Evolutionary conservation across 768 basidiomycete genomes (phyloP).

Genomic region (Russula brevipes): DNA sequence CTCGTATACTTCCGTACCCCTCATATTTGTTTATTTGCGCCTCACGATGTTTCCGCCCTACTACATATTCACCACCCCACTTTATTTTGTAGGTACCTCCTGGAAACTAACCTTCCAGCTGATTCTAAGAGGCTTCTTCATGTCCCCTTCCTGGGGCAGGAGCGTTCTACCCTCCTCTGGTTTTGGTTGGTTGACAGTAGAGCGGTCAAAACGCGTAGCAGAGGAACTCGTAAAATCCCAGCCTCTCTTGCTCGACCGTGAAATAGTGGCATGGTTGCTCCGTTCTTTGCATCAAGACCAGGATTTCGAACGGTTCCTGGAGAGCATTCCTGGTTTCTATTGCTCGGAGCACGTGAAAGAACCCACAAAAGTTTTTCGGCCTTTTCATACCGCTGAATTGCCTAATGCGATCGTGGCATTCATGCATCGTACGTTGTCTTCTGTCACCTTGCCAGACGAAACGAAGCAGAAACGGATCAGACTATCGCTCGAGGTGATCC

Average conservation of each 20-base stretch:
- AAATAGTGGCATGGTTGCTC: neutral
- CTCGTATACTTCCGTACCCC: neutral
- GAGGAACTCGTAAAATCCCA: neutral
- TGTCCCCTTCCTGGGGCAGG: too few species aligned
- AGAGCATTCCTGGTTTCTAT: conserved; percentile 10
- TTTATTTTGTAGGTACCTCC: too few species aligned
- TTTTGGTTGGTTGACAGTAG: neutral
- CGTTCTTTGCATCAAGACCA: neutral
- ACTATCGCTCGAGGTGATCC: neutral
- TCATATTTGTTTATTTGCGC: too few species aligned
- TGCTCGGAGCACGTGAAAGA: neutral
- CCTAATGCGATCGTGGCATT: conserved; percentile 6
- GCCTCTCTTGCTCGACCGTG: neutral
- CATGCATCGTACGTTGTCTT: conserved; percentile 5
- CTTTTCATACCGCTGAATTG: neutral
- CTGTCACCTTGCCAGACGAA: neutral
- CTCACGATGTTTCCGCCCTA: too few species aligned
- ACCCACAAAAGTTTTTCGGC: neutral
- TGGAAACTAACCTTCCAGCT: too few species aligned
- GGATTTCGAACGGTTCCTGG: conserved; percentile 9
- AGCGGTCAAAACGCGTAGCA: neutral
- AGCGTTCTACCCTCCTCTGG: too few species aligned
- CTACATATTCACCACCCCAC: too few species aligned
- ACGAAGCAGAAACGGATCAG: neutral
- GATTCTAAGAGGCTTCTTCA: too few species aligned